A percentile compares a stretch with the other conserved stretches of the same genome.
Evolutionary conservation across 257 asterid species (phyloP).

Genomic region (Solanum stenotomum): DNA sequence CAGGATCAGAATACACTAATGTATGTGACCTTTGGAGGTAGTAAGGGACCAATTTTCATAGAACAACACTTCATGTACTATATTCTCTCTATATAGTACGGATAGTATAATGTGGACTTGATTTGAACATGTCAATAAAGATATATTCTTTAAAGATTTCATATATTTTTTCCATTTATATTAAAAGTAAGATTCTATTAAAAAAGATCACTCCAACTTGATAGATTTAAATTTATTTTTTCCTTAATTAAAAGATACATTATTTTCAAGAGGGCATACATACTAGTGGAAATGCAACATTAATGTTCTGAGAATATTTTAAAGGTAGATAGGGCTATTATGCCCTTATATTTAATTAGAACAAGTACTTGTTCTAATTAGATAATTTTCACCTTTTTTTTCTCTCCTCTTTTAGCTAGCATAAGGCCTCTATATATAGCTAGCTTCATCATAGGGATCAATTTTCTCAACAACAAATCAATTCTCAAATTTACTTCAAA

Average conservation of each 20-base stretch:
- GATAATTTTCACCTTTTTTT: not conserved
- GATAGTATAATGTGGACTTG: not conserved
- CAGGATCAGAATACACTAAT: too few relatives aligned
- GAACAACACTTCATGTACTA: not conserved
- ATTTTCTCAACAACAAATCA: not conserved
- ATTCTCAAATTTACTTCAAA: not conserved
- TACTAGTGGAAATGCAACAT: not conserved
- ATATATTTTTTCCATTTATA: too few relatives aligned
- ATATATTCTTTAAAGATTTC: not conserved
- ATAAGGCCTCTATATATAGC: not conserved
- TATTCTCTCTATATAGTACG: not conserved
- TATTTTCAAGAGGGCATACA: not conserved
- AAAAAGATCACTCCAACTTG: not conserved
- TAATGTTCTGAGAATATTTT: not conserved
- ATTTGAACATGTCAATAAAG: not conserved
- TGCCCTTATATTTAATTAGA: not conserved
- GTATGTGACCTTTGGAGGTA: too few relatives aligned
- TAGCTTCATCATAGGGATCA: not conserved
- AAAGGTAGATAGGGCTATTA: not conserved
- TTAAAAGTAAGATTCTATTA: not conserved
- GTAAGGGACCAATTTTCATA: too few relatives aligned
- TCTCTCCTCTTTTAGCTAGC: not conserved
- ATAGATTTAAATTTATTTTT: not conserved
- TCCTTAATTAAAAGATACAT: not conserved
- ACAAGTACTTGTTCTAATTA: not conserved